A percentile compares a stretch with the other conserved stretches of the same genome.
phyloP scores from a whole-genome alignment of 768 basidiomycete genomes.

The Macrolepiota fuliginosa region DNA sequence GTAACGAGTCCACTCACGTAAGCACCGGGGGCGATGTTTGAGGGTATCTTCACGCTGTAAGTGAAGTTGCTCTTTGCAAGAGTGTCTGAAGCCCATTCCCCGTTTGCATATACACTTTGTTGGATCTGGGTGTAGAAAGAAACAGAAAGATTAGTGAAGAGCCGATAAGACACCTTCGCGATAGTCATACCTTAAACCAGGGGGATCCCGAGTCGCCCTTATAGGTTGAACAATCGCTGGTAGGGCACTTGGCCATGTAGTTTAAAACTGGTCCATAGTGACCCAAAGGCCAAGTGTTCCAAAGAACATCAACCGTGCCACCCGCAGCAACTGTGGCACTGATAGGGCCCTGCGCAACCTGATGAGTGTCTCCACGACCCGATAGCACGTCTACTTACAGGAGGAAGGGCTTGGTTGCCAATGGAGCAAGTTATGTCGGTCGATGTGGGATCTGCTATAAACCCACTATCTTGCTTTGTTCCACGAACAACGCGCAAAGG shows the following conservation, averaged over 20 bases:
- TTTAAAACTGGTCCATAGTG: slow-evolving; percentile 38
- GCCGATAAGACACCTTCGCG: not conserved
- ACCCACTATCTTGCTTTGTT: slow-evolving; percentile 35
- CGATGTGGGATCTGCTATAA: slow-evolving; percentile 28
- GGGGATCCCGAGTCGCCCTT: slow-evolving; percentile 35
- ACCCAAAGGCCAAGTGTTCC: slow-evolving; percentile 39
- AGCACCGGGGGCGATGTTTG: slow-evolving; percentile 33
- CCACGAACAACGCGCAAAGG: slow-evolving; percentile 32
- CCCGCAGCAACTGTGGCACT: slow-evolving; percentile 34
- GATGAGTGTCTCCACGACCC: not conserved
- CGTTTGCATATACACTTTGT: slow-evolving; percentile 32
- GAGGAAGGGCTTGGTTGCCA: slow-evolving; percentile 33
- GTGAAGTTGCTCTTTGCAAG: slow-evolving; percentile 32
- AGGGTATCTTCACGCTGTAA: slow-evolving; percentile 34
- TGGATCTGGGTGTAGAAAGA: slow-evolving; percentile 26
- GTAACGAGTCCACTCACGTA: slow-evolving; percentile 27
- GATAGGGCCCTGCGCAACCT: slow-evolving; percentile 28
- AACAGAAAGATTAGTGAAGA: not conserved
- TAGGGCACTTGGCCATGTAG: slow-evolving; percentile 37
- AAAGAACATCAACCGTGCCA: slow-evolving; percentile 29
- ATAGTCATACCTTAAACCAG: slow-evolving; percentile 35
- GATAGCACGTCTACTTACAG: slow-evolving; percentile 21
- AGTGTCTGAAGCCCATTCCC: slow-evolving; percentile 35
- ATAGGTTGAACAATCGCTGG: slow-evolving; percentile 30
- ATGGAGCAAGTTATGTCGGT: slow-evolving; percentile 36